Base-by-base conservation (phyloP, 1,139 yeast species). In the Suhomyces ambrosiae region DNA sequence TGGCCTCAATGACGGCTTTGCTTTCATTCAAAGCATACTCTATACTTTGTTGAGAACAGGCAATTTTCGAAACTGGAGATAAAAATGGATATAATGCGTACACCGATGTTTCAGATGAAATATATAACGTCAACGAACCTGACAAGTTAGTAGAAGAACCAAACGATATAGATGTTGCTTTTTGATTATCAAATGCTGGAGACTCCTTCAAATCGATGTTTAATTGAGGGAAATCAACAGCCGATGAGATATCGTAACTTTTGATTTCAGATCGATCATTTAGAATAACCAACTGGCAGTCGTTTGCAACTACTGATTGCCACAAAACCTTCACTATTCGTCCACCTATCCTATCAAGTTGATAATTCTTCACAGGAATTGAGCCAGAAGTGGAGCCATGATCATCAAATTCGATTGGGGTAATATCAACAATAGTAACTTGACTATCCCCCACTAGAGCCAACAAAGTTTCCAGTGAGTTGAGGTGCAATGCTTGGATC, bases 81-180 rank as follows among this genome's bases (percentile, higher is more conserved):
- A 60, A 37, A 37, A 67, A 67, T 4, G 76, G 76, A 37, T 53
- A 67, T 9, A 68, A 42, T 1, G 67, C 64, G 44, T 46, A 66
- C 0, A 70, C 42, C 8, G 53, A 41, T 3, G 61, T 57, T 0
- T 45, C 39, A 11, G 46, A 41, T 1, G 71, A 50, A 7, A 68
- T 49, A 44, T 70, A 71, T 33, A 71, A 57, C 0, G 74, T 60
- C 38, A 70, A 53, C 1, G 61, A 48, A 2, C 74, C 74, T 5
- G 56, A 40, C 23, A 70, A 49, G 37, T 53, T 53, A 3, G 38
- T 32, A 2, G 42, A 29, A 0, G 73, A 63, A 1, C 74, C 77
- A 50, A 67, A 69, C 0, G 63, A 36, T 5, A 71, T 63, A 3
- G 73, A 65, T 2, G 53, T 48, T 3, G 61, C 63, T 0, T 22